phyloP scores from a whole-genome alignment of 305 asterid genomes.

The Striga hermonthica region DNA sequence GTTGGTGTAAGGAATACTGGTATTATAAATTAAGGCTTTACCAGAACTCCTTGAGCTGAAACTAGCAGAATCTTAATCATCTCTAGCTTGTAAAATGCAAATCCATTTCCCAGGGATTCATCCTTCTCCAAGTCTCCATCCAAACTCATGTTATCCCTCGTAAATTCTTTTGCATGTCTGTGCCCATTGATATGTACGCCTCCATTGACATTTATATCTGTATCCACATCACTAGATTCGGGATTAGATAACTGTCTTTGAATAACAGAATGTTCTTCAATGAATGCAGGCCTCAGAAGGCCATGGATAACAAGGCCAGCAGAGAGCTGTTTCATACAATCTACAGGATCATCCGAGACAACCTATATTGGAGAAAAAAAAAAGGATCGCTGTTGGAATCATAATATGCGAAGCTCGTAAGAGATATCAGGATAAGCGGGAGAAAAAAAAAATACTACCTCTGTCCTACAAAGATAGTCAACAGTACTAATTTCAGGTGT shows the following conservation, averaged over 20 bases:
- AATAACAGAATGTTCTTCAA: constrained; percentile 77
- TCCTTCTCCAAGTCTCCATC: constrained; percentile 72
- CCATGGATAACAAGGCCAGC: constrained; percentile 93
- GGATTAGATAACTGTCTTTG: constrained; percentile 63
- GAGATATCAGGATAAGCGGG: too few species aligned
- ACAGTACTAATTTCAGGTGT: too few species aligned
- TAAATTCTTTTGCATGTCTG: constrained; percentile 46
- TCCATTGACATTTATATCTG: constrained; percentile 36
- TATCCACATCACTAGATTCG: constrained; percentile 39
- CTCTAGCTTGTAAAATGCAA: constrained; percentile 90
- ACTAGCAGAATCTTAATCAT: constrained; percentile 74
- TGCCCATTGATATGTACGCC: constrained; percentile 59
- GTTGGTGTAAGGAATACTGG: neutral
- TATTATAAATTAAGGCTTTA: constrained; percentile 24
- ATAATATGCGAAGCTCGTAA: constrained; percentile 6
- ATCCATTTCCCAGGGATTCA: constrained; percentile 63
- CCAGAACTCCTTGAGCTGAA: constrained; percentile 74
- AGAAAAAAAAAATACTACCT: too few species aligned
- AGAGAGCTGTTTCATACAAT: constrained; percentile 92
- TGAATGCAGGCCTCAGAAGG: constrained; percentile 81
- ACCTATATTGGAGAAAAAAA: constrained; percentile 42
- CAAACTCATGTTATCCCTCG: constrained; percentile 52
- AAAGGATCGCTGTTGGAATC: constrained; percentile 14
- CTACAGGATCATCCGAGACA: constrained; percentile 80
- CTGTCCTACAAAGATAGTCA: too few species aligned